A percentile compares a stretch with the other conserved stretches of the same genome.
These are phyloP conservation scores for Theobroma grandiflorum DNA, from an alignment of 441 rosid species.

Conservation along the genomic window DNA sequence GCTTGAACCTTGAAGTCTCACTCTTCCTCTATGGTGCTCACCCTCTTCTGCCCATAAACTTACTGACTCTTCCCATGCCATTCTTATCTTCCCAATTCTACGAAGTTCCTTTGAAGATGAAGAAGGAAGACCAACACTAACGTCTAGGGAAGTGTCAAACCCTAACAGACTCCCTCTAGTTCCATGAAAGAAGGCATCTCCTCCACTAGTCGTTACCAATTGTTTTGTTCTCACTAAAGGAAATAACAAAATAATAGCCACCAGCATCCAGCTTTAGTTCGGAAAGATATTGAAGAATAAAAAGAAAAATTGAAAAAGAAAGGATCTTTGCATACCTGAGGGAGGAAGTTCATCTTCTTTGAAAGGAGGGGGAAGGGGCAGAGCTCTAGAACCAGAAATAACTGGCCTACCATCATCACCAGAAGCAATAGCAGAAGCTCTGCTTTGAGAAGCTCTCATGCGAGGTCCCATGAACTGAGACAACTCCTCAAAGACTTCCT, in stretches of 20 bases:
- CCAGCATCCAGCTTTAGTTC: not conserved
- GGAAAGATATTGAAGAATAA: not conserved
- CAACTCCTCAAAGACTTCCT: slow-evolving; percentile 91
- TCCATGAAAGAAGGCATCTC: slow-evolving; percentile 47
- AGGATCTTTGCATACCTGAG: slow-evolving; percentile 37
- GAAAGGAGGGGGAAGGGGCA: slow-evolving; percentile 68
- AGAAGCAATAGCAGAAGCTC: slow-evolving; percentile 30
- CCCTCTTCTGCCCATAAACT: slow-evolving; percentile 97
- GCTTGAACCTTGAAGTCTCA: slow-evolving; percentile 76
- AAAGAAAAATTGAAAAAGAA: slow-evolving; percentile 16
- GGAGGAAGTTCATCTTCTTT: slow-evolving; percentile 61
- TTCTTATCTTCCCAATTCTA: slow-evolving; percentile 85
- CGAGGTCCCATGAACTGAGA: slow-evolving; percentile 91
- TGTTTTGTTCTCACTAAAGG: slow-evolving; percentile 67
- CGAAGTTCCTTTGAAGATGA: slow-evolving; percentile 66
- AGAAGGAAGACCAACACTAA: slow-evolving; percentile 39
- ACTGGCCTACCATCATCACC: slow-evolving; percentile 40
- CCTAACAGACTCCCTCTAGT: slow-evolving; percentile 55
- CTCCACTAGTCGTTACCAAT: slow-evolving; percentile 52
- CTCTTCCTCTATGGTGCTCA: slow-evolving; percentile 78
- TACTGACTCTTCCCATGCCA: slow-evolving; percentile 96
- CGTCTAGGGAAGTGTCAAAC: slow-evolving; percentile 53
- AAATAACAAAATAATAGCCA: not conserved
- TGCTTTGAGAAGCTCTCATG: slow-evolving; percentile 61
- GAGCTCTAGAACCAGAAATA: slow-evolving; percentile 42